These are phyloP conservation scores for Cornus suecica DNA, from an alignment of 148 eudicot species.

Conservation along the genomic window DNA sequence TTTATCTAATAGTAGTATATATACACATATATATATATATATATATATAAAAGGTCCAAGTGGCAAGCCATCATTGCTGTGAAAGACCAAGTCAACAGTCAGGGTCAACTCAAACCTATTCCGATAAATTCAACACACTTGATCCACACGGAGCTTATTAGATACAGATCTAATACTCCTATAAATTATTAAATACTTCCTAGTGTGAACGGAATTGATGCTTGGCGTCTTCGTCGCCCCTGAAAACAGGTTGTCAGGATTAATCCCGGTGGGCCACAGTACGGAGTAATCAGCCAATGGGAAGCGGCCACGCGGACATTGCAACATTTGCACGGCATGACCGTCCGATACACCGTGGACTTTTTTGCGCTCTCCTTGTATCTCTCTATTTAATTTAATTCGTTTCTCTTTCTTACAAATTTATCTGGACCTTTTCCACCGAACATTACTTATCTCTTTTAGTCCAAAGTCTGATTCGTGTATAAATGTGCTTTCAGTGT, in stretches of 20 bases:
- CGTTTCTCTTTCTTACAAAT: background rate
- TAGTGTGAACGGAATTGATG: background rate
- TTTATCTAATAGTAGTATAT: too few species aligned
- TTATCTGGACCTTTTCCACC: constrained; percentile 1
- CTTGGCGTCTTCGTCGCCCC: background rate
- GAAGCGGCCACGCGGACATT: background rate
- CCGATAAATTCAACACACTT: background rate
- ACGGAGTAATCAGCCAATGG: background rate
- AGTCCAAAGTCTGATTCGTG: constrained; percentile 9
- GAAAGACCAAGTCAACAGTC: background rate
- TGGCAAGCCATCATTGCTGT: background rate
- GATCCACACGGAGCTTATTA: background rate
- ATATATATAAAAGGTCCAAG: background rate
- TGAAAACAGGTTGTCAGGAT: background rate
- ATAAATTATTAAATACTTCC: too few species aligned
- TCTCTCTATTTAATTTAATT: too few species aligned
- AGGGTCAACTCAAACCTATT: background rate
- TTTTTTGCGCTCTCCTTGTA: background rate
- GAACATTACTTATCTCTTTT: background rate
- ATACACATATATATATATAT: too few species aligned
- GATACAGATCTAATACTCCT: too few species aligned
- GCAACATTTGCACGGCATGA: background rate
- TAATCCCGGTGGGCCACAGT: background rate
- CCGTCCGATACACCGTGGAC: background rate
- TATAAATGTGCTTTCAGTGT: background rate